These are phyloP conservation scores for Orbilia ellipsospora DNA, from an alignment of 2,329 filamentous ascomycete species.

Conservation along the genomic window DNA sequence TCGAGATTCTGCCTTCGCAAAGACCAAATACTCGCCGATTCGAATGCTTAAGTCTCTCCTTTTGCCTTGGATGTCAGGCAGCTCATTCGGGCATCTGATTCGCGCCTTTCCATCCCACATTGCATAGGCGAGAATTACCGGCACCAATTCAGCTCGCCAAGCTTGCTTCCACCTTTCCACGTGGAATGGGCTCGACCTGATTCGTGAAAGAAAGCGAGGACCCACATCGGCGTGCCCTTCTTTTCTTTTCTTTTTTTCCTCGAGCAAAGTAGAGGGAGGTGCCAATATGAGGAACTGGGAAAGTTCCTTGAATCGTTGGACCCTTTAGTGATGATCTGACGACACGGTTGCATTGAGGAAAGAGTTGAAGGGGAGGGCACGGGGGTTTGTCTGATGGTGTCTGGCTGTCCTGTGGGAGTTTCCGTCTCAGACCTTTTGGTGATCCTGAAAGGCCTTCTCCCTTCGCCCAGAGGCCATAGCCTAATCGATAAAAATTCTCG, in stretches of 20 bases:
- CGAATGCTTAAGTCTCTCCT: background rate
- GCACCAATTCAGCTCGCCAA: conserved; percentile 42
- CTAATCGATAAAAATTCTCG: conserved; percentile 46
- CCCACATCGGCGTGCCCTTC: conserved; percentile 31
- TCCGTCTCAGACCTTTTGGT: conserved; percentile 5
- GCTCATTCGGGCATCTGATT: conserved; percentile 39
- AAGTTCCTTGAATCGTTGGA: conserved; percentile 13
- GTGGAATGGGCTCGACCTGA: conserved; percentile 46
- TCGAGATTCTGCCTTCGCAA: conserved; percentile 1
- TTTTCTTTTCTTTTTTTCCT: conserved; percentile 5
- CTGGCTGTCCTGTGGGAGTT: background rate
- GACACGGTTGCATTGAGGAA: conserved; percentile 47
- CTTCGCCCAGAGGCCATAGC: conserved; percentile 17
- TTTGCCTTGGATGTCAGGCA: background rate
- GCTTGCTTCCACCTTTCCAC: conserved; percentile 44
- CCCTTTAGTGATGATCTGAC: conserved; percentile 38
- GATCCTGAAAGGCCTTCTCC: background rate
- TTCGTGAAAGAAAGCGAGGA: conserved; percentile 49
- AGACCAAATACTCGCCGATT: background rate
- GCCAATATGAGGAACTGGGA: conserved; percentile 6
- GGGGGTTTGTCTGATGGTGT: conserved; percentile 35
- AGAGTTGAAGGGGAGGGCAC: conserved; percentile 14
- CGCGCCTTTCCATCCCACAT: conserved; percentile 27
- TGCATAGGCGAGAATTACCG: conserved; percentile 53
- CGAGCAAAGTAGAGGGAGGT: background rate